These are phyloP conservation scores for Puccinellia tenuiflora DNA, from an alignment of 176 grass and related monocot genomes.

Conservation along the genomic window DNA sequence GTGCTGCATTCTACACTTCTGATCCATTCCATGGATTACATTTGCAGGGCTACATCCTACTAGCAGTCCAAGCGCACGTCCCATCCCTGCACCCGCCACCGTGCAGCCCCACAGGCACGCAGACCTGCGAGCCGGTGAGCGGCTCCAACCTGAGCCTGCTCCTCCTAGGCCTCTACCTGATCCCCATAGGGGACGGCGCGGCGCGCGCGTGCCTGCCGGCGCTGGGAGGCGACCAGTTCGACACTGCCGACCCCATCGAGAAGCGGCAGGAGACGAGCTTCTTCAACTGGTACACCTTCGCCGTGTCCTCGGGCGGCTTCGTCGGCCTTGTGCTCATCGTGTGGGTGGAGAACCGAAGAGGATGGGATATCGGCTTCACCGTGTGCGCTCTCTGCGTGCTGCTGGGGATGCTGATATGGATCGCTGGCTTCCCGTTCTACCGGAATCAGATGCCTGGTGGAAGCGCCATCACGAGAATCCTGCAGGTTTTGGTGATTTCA, in stretches of 20 bases:
- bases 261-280: slow-evolving; percentile 54
- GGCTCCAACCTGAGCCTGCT: slow-evolving; percentile 59
- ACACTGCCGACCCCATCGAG: slow-evolving; percentile 39
- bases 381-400: slow-evolving; percentile 44
- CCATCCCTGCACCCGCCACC: slow-evolving; percentile 49
- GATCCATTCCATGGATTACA: not conserved
- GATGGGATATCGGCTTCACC: slow-evolving; percentile 60
- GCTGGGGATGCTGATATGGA: slow-evolving; percentile 39
- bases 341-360: slow-evolving; percentile 60
- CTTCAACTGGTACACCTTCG: slow-evolving; percentile 91
- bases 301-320: slow-evolving; percentile 58
- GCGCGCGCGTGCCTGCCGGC: slow-evolving; percentile 58
- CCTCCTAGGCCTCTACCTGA: slow-evolving; percentile 52
- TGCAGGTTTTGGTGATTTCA: slow-evolving; percentile 61
- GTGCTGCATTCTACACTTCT: slow-evolving; percentile 43
- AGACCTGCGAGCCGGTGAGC: slow-evolving; percentile 27
- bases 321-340: slow-evolving; percentile 56
- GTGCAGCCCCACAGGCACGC: slow-evolving; percentile 9
- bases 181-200: slow-evolving; percentile 66
- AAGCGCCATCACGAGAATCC: slow-evolving; percentile 63
- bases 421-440: slow-evolving; percentile 52
- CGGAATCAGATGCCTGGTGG: slow-evolving; percentile 54
- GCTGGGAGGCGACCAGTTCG: slow-evolving; percentile 76
- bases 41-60: slow-evolving; percentile 68
- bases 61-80: slow-evolving; percentile 62